Evolutionary conservation across 306 rosid genomes (phyloP).

Genomic region (Prunus armeniaca): DNA sequence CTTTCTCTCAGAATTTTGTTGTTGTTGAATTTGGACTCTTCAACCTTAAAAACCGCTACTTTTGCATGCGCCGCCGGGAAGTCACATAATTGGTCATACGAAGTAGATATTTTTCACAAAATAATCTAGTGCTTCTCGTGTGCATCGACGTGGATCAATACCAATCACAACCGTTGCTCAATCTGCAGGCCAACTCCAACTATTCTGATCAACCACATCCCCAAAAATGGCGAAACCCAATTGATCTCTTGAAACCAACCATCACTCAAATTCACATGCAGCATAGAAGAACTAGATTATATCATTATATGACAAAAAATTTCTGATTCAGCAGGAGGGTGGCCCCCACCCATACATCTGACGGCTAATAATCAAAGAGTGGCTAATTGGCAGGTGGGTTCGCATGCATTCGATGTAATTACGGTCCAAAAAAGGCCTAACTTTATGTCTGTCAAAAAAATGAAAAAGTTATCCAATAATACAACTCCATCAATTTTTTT

Average conservation of each 20-base stretch:
- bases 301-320: neutral
- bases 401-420: neutral
- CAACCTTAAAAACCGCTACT: too few species aligned
- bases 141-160: neutral
- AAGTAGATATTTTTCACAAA: neutral
- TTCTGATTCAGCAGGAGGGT: neutral
- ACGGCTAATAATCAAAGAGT: neutral
- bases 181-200: neutral
- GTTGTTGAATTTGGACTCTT: too few species aligned
- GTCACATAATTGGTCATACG: neutral
- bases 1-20: neutral
- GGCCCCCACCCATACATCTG: neutral
- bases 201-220: too few species aligned
- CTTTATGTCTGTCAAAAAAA: neutral
- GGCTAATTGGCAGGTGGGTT: neutral
- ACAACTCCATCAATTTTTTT: neutral
- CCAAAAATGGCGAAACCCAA: too few species aligned
- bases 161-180: neutral
- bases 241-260: too few species aligned
- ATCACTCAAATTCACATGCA: too few species aligned
- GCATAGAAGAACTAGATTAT: too few species aligned
- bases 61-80: conserved; percentile 4
- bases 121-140: neutral
- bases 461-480: neutral
- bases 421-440: neutral